A percentile compares a stretch with the other conserved stretches of the same genome.
These are phyloP conservation scores for Citeromyces nyonsensis DNA, from an alignment of 805 yeast species.

Conservation along the genomic window DNA sequence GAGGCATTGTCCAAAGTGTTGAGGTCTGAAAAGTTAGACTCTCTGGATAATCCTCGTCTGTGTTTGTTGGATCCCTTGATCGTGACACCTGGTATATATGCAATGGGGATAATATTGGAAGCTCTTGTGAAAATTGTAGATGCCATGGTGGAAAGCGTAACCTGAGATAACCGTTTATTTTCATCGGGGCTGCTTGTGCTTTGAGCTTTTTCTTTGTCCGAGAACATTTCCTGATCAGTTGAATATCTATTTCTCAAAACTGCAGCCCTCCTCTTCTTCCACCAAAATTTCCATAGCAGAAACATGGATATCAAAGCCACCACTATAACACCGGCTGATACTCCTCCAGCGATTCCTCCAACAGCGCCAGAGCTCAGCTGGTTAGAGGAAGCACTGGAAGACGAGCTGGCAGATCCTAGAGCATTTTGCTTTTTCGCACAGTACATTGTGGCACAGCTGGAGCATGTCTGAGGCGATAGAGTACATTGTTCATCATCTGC, in stretches of 20 bases:
- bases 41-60: conserved; percentile 23
- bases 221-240: conserved; percentile 2
- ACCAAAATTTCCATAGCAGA: conserved; percentile 11
- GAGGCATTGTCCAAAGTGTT: conserved; percentile 32
- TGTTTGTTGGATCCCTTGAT: conserved; percentile 33
- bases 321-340: conserved; percentile 66
- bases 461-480: conserved; percentile 39
- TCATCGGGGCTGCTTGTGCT: conserved; percentile 8
- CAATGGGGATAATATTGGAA: conserved; percentile 80
- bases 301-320: conserved; percentile 25
- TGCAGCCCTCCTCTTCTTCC: conserved; percentile 12
- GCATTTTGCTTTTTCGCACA: conserved; percentile 19
- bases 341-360: conserved; percentile 52
- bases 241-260: conserved; percentile 5
- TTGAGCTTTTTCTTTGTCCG: neutral
- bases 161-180: conserved; percentile 12
- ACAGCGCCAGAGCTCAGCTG: conserved; percentile 12
- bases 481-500: conserved; percentile 34
- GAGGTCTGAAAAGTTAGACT: conserved; percentile 24
- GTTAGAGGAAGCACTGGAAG: too few relatives aligned
- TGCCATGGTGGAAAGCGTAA: conserved; percentile 22
- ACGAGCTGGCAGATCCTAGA: conserved; percentile 3
- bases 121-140: conserved; percentile 64
- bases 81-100: conserved; percentile 90
- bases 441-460: conserved; percentile 35